Conservation (phyloP, 345 rosid species). For the Corymbia maculata region DNA sequence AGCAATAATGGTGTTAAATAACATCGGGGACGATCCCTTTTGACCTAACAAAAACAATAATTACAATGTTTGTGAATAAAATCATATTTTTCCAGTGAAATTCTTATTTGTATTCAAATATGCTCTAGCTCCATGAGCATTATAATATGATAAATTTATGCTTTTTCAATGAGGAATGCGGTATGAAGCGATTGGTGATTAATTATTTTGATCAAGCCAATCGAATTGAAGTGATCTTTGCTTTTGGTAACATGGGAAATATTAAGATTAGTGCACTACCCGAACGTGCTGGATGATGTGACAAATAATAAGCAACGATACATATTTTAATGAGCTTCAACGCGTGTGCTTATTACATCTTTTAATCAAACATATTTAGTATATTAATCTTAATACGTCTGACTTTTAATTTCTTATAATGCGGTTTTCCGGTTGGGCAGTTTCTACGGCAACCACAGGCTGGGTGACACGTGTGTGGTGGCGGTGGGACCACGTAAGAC, state of each 20-base stretch:
- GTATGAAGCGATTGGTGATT: too few relatives aligned
- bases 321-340: background rate
- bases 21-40: background rate
- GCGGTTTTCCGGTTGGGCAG: background rate
- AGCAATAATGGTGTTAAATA: background rate
- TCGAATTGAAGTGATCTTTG: rapidly evolving
- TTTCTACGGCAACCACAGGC: background rate
- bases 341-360: background rate
- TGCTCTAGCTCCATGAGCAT: background rate
- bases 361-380: background rate
- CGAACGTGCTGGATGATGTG: background rate
- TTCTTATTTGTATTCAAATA: background rate
- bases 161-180: rapidly evolving
- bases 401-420: background rate
- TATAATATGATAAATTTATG: rapidly evolving
- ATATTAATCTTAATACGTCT: background rate
- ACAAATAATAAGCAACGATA: background rate
- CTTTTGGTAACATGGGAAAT: background rate
- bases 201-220: rapidly evolving
- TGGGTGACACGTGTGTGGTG: background rate
- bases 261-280: background rate
- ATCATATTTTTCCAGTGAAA: rapidly evolving
- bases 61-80: background rate
- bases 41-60: background rate
- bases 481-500: background rate